These are phyloP conservation scores for Veloboletus limbatus DNA, from an alignment of 1,284 basidiomycete genomes.

Conservation along the genomic window DNA sequence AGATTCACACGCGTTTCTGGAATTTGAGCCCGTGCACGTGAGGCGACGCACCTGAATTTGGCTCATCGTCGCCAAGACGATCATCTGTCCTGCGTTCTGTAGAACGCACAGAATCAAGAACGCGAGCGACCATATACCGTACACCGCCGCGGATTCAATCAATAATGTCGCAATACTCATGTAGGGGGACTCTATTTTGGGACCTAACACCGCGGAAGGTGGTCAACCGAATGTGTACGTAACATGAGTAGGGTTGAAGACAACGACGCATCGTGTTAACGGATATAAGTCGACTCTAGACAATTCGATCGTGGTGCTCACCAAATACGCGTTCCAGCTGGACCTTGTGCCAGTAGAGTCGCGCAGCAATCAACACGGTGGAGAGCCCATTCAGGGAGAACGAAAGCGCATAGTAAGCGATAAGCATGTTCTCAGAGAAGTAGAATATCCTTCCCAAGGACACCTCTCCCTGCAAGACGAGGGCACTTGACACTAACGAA, in stretches of 20 bases:
- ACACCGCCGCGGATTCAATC: constrained; percentile 31
- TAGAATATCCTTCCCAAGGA: constrained; percentile 20
- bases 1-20: not conserved
- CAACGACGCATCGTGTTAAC: no score
- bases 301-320: constrained; percentile 10
- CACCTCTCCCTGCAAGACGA: constrained; percentile 22
- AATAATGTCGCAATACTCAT: constrained; percentile 21
- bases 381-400: constrained; percentile 38
- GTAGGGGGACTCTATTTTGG: constrained; percentile 23
- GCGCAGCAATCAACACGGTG: constrained; percentile 37
- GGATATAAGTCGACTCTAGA: not conserved
- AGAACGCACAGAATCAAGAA: constrained; percentile 26
- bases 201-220: constrained; percentile 13
- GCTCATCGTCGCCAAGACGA: constrained; percentile 29
- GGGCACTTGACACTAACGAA: constrained; percentile 18
- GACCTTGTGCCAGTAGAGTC: constrained; percentile 34
- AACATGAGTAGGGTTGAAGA: constrained; percentile 1
- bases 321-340: constrained; percentile 30
- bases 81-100: constrained; percentile 21
- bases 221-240: not conserved
- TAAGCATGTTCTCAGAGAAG: constrained; percentile 21
- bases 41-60: constrained; percentile 30
- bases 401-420: constrained; percentile 35
- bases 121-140: constrained; percentile 27
- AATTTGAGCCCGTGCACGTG: not conserved